phyloP scores from a whole-genome alignment of 2,329 filamentous ascomycete genomes.

The Capronia americana region DNA sequence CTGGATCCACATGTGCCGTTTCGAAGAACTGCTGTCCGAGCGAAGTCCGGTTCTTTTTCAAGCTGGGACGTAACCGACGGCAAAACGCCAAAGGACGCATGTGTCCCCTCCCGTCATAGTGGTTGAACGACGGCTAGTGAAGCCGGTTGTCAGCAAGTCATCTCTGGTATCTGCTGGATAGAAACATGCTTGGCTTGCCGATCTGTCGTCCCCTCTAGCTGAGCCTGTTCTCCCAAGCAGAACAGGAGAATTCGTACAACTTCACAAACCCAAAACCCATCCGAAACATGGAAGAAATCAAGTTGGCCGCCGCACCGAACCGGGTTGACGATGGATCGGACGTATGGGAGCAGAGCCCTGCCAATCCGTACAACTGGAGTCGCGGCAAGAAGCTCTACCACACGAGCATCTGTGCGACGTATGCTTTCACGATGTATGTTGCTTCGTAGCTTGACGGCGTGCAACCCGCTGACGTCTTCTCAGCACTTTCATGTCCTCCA shows the following conservation, averaged over 20 bases:
- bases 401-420: conserved; percentile 9
- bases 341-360: not conserved
- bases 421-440: conserved; percentile 17
- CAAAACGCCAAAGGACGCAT: not conserved
- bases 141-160: not conserved
- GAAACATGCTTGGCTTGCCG: not conserved
- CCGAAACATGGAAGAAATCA: not conserved
- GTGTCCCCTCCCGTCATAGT: not conserved
- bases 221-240: not conserved
- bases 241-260: not conserved
- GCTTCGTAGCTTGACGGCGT: not conserved
- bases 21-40: not conserved
- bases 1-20: not conserved
- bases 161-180: not conserved
- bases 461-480: not conserved
- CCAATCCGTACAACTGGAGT: conserved; percentile 15
- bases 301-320: not conserved
- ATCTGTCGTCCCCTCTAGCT: not conserved
- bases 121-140: too few relatives aligned
- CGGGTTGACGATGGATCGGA: not conserved
- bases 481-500: conserved; percentile 41
- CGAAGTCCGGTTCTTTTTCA: not conserved
- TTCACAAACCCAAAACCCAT: not conserved
- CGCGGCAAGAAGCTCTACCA: conserved; percentile 15
- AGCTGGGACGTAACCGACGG: not conserved